Evolutionary conservation across 2,329 filamentous ascomycete species (phyloP), one percentile per base, ranked within the genome.

Genomic region (Neonectria faginata): DNA sequence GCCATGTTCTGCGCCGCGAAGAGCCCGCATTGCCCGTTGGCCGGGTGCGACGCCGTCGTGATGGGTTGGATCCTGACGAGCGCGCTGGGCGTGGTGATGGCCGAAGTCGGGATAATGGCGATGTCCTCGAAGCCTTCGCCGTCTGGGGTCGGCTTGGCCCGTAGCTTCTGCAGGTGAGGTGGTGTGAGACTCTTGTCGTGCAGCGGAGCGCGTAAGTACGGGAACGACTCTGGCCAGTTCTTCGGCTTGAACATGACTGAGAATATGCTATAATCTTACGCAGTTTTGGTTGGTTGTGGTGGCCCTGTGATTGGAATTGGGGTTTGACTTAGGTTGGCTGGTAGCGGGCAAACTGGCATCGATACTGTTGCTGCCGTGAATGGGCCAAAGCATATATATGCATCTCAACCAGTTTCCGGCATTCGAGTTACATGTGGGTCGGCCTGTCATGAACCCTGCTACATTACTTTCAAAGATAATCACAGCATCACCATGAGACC

Each of bases 1-100:
- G 79, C 73, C 10, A 91, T 81, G 57, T 83, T 74, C 8, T 81
- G 82, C 1, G 84, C 77, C 4, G 89, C 88, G 71, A 90, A 90
- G 33, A 91, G 85, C 0, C 89, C 89, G 55, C 73, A 76, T 75
- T 91, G 89, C 4, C 85, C 84, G 69, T 79, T 70, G 12, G 89
- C 88, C 0, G 89, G 89, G 71, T 91, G 89, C 0, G 74, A 68
- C 0, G 82, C 75, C 56, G 83, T 75, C 0, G 70, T 73, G 65
- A 91, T 90, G 36, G 79, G 77, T 11, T 81, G 81, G 70, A 91
- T 90, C 65, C 77, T 83, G 57, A 88, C 86, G 9, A 81, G 73
- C n/a, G 80, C 63, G 59, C 79, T 83, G 10, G 87, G 85, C 0
- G 83, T 81, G 45, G 77, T 74, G 1, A 81, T 76, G 5, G 77